Evolutionary conservation across 371 early-diverging fungal genomes (phyloP).

Genomic region (Apophysomyces variabilis): DNA sequence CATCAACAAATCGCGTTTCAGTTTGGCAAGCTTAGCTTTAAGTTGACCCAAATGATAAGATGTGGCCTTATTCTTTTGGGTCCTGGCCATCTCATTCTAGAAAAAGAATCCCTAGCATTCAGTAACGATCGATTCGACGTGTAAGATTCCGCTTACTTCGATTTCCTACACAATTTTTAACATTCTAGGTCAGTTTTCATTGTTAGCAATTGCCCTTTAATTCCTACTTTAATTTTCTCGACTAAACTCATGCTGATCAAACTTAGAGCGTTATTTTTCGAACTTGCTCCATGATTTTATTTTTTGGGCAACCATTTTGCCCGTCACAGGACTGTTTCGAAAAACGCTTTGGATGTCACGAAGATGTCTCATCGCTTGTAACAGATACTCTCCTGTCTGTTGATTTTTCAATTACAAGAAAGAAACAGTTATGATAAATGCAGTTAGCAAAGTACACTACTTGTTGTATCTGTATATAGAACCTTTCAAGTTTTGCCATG

Average conservation of each 20-base stretch:
- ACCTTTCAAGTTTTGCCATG: too few relatives aligned
- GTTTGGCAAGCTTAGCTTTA: slow-evolving; percentile 98
- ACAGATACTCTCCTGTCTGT: too few relatives aligned
- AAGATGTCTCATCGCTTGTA: too few relatives aligned
- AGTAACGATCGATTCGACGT: slow-evolving; percentile 3
- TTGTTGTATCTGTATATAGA: too few relatives aligned
- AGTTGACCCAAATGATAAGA: slow-evolving; percentile 98
- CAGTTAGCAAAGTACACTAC: too few relatives aligned
- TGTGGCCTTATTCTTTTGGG: slow-evolving; percentile 92
- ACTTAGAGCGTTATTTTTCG: too few relatives aligned
- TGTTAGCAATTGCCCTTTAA: not conserved
- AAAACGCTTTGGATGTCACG: too few relatives aligned
- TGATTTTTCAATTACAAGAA: too few relatives aligned
- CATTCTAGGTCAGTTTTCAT: not conserved
- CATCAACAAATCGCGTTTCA: slow-evolving; percentile 91
- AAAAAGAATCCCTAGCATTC: not conserved
- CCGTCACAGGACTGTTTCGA: too few relatives aligned
- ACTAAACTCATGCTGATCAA: slow-evolving; percentile 19
- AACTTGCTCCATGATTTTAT: too few relatives aligned
- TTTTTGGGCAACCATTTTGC: too few relatives aligned
- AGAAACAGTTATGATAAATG: too few relatives aligned
- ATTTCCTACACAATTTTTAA: slow-evolving; percentile 53
- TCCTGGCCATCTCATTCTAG: slow-evolving; percentile 71
- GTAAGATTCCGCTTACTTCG: slow-evolving; percentile 61
- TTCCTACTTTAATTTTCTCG: slow-evolving; percentile 26